phyloP scores from a whole-genome alignment of 2,329 filamentous ascomycete species.

The Sclerotinia trifoliorum region DNA sequence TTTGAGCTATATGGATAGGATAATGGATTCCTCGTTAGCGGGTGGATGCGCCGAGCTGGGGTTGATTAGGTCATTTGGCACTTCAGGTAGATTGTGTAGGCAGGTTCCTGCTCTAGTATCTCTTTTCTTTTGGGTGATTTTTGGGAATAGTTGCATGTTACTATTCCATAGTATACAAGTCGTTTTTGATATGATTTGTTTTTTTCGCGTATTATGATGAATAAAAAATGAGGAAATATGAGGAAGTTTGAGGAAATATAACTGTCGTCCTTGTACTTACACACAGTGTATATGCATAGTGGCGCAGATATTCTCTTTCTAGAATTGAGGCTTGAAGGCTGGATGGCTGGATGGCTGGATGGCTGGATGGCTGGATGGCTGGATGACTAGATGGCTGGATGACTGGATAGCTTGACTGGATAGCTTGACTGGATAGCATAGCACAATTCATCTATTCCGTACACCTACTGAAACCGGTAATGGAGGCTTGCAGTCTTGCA shows the following conservation, averaged over 20 bases:
- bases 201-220: neutral
- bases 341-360: neutral
- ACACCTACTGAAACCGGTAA: neutral
- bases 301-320: constrained; percentile 7
- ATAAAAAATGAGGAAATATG: neutral
- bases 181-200: constrained; percentile 6
- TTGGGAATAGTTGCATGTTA: constrained; percentile 4
- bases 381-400: neutral
- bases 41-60: constrained; percentile 19
- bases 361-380: neutral
- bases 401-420: neutral
- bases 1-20: neutral
- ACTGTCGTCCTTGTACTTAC: constrained; percentile 2
- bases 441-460: too few species aligned
- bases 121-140: neutral
- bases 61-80: neutral
- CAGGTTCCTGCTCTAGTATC: too few species aligned
- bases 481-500: constrained; percentile 1
- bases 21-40: neutral
- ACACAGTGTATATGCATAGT: neutral
- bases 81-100: neutral
- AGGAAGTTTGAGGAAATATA: too few species aligned
- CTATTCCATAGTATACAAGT: neutral
- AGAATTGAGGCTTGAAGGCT: constrained; percentile 7
- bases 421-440: neutral